A percentile compares a stretch with the other conserved stretches of the same genome.
Evolutionary conservation across 2,329 filamentous ascomycete species (phyloP).

Genomic region (Nannizziopsis barbatae): DNA sequence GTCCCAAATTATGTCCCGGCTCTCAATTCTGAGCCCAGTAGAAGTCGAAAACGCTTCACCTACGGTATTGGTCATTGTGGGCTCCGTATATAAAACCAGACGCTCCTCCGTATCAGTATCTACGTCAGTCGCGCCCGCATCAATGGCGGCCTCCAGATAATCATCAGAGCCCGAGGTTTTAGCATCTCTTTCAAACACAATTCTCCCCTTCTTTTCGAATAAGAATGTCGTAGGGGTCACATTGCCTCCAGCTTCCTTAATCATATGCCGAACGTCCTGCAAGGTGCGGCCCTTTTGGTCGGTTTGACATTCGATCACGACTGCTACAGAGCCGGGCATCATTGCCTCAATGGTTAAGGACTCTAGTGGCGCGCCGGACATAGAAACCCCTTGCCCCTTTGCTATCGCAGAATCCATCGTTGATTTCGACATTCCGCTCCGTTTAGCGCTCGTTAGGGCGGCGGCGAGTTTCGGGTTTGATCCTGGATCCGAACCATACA

Average conservation of each 20-base stretch:
- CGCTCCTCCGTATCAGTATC: slow-evolving; percentile 53
- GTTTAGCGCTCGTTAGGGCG: slow-evolving; percentile 66
- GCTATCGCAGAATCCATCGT: slow-evolving; percentile 77
- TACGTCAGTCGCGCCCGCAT: slow-evolving; percentile 58
- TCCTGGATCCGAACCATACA: slow-evolving; percentile 62
- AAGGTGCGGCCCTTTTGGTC: slow-evolving; percentile 66
- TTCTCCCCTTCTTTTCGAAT: slow-evolving; percentile 69
- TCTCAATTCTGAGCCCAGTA: slow-evolving; percentile 56
- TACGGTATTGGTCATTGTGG: slow-evolving; percentile 52
- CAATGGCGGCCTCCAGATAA: slow-evolving; percentile 68
- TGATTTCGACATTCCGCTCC: slow-evolving; percentile 71
- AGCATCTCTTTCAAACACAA: slow-evolving; percentile 53
- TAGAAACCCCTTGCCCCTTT: slow-evolving; percentile 73
- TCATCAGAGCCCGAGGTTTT: slow-evolving; percentile 49
- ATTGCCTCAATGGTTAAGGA: slow-evolving; percentile 67
- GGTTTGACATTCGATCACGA: slow-evolving; percentile 76
- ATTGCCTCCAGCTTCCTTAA: slow-evolving; percentile 61
- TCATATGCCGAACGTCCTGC: slow-evolving; percentile 57
- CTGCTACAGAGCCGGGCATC: slow-evolving; percentile 58
- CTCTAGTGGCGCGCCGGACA: slow-evolving; percentile 65
- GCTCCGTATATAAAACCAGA: slow-evolving; percentile 60
- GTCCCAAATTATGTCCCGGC: slow-evolving; percentile 73
- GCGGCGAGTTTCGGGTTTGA: slow-evolving; percentile 65
- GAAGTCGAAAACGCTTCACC: slow-evolving; percentile 53
- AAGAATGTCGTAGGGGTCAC: slow-evolving; percentile 68